phyloP scores from a whole-genome alignment of 208 protist species.

The Spongospora subterranea region DNA sequence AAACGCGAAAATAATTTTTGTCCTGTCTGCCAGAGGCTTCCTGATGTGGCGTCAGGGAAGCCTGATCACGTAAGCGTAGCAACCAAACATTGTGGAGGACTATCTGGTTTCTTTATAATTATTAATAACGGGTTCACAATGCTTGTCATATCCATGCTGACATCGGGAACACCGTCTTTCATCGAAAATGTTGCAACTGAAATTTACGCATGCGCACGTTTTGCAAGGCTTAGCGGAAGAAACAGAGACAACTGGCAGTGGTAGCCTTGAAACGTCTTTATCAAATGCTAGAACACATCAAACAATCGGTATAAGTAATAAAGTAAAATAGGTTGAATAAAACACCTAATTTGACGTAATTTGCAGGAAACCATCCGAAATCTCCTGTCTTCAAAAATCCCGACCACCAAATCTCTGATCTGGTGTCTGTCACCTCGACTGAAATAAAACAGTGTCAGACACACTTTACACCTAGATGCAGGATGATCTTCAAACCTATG shows the following conservation, averaged over 20 bases:
- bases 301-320: background rate
- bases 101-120: background rate
- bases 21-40: too few species aligned
- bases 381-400: background rate
- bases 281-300: background rate
- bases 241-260: background rate
- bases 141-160: conserved; percentile 1
- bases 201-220: background rate
- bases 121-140: background rate
- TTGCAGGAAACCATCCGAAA: conserved; percentile 28
- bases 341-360: conserved; percentile 28
- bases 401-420: conserved; percentile 7
- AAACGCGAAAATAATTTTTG: too few species aligned
- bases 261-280: too few species aligned
- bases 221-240: background rate
- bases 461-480: too few species aligned
- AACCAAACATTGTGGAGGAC: too few species aligned
- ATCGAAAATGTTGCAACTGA: conserved; percentile 31
- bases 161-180: background rate
- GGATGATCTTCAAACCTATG: too few species aligned
- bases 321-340: too few species aligned
- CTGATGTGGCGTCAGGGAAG: too few species aligned
- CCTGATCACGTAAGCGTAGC: too few species aligned
- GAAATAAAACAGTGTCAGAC: background rate
- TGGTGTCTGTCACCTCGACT: conserved; percentile 15